phyloP scores from a whole-genome alignment of 208 protist species.

The Acanthamoeba triangularis region DNA sequence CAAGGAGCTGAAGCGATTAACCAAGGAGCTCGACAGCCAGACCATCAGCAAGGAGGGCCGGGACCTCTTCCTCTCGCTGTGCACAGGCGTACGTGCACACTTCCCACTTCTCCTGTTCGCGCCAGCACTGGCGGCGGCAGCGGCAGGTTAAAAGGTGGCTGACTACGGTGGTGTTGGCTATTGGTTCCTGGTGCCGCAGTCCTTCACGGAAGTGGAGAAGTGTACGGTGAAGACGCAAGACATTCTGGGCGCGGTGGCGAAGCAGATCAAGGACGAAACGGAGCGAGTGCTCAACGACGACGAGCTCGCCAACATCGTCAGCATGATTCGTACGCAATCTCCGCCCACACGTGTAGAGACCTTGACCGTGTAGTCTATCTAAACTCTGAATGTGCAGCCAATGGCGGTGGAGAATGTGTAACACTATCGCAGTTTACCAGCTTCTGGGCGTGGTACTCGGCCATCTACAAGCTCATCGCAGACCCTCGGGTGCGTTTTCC shows the following conservation, averaged over 20 bases:
- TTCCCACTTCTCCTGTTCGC: neutral
- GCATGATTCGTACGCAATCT: neutral
- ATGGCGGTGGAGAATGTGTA: neutral
- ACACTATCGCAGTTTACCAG: slow-evolving; percentile 12
- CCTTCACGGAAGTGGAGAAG: slow-evolving; percentile 22
- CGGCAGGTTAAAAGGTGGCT: neutral
- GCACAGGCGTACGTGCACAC: neutral
- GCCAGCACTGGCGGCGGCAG: neutral
- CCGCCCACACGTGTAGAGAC: neutral
- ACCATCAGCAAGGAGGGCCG: neutral
- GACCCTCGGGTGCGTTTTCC: neutral
- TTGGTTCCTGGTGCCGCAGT: neutral
- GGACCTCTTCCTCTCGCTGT: slow-evolving; percentile 23
- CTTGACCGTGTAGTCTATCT: neutral
- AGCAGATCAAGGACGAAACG: slow-evolving; percentile 37
- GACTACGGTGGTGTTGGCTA: neutral
- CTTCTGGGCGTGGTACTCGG: slow-evolving; percentile 57
- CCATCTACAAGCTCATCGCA: slow-evolving; percentile 26
- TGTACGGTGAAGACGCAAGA: slow-evolving; percentile 16
- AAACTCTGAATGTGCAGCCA: neutral
- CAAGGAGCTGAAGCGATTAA: slow-evolving; percentile 4
- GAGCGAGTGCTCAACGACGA: neutral
- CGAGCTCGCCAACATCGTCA: slow-evolving; percentile 15
- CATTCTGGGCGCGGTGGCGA: neutral
- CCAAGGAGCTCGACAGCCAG: neutral